Percentiles rank a stretch among this genome's conserved stretches.
phyloP scores from a whole-genome alignment of 306 rosid species.

The Luffa acutangula region DNA sequence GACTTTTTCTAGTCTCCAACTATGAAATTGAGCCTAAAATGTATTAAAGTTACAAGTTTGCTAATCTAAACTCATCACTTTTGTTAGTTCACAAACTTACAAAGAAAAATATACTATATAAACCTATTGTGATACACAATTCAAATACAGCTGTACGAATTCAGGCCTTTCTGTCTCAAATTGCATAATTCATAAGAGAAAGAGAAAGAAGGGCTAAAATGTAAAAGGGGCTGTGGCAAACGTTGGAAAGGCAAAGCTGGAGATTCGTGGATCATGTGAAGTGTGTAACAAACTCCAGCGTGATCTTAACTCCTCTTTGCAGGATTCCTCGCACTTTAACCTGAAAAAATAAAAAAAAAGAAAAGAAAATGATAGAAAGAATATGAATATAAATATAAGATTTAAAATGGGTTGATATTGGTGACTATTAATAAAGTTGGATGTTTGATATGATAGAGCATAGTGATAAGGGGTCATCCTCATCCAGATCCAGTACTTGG shows the following conservation, averaged over 20 bases:
- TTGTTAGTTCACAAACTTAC: background rate
- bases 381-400: background rate
- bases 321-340: conserved; percentile 13
- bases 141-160: background rate
- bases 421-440: background rate
- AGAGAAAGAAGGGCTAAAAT: background rate
- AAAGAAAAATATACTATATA: background rate
- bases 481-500: conserved; percentile 5
- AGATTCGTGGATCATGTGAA: conserved; percentile 67
- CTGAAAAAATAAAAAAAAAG: background rate
- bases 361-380: background rate
- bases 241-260: conserved; percentile 43
- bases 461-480: background rate
- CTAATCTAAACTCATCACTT: background rate
- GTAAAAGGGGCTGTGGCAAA: conserved; percentile 25
- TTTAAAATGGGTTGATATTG: background rate
- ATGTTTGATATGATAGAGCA: background rate
- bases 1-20: background rate
- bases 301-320: conserved; percentile 39
- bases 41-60: background rate
- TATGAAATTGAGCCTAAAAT: background rate
- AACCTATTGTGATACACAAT: background rate
- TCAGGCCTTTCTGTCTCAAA: background rate
- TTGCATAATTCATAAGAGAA: conserved; percentile 2
- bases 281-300: conserved; percentile 37